Base-by-base conservation (phyloP, 2,329 filamentous ascomycete species). In the Aspergillaceae sp. region DNA sequence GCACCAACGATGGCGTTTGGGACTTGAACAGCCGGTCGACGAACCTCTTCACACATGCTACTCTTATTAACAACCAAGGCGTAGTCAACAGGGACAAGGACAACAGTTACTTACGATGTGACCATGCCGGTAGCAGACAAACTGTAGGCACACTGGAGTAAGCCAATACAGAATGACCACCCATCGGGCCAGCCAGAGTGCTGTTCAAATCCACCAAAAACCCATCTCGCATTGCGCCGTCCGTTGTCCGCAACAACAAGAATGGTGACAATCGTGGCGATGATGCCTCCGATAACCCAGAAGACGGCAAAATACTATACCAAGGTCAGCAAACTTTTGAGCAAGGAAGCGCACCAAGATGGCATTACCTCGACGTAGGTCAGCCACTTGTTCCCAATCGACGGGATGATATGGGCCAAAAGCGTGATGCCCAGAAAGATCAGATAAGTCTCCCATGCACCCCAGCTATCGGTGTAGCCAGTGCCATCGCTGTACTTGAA, bases 221-320 rank as follows among this genome's bases (percentile, higher is more conserved):
- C 47, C 80, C 82, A 57, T 74, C 79, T 9, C 78, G 62, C 41
- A 80, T 58, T 2, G 73, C 77, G 79, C 51, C 84, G 79, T 40
- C 85, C 85, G 49, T 81, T 71, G 58, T 83, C 84, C 45, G 84
- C 85, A 45, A 88, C 69, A 43, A 74, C 74, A 52, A 88, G 65
- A 35, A 87, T 84, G 43, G 85, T 84, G 41, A 86, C 49, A 73
- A 83, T 45, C 85, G 77, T 46, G 80, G 59, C 83, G 80, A 48
- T 47, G 5, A 85, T 77, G 40, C 77, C 79, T 1, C 74, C 74
- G 1, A 70, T 74, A 0, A 83, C 86, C 83, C 83, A 86, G 62
- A 80, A 84, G 44, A 86, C 84, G 61, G 77, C 79, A 68, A 88
- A 86, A 7, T 84, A 87, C 82, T 83, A 86, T 68, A 82, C 82